Percentiles rank a stretch among this genome's conserved stretches.
These are phyloP conservation scores for Umbelopsis sp. DNA, from an alignment of 192 early-diverging fungal genomes.

Conservation along the genomic window DNA sequence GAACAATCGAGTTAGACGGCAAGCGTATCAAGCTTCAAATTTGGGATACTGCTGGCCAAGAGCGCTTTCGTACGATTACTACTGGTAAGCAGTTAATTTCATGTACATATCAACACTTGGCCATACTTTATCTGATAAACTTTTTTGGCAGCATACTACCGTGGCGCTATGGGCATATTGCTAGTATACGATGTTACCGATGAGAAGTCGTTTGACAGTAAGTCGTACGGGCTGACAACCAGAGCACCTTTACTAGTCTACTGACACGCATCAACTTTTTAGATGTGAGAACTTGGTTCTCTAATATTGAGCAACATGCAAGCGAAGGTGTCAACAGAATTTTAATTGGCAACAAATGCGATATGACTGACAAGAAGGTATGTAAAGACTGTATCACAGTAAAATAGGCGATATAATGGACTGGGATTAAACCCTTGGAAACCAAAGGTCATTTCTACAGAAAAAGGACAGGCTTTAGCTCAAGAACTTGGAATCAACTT, in stretches of 20 bases:
- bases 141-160: constrained; percentile 83
- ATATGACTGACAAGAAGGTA: constrained; percentile 94
- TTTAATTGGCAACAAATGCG: constrained; percentile 99
- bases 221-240: constrained; percentile 18
- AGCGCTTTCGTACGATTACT: constrained; percentile 97
- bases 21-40: constrained; percentile 99
- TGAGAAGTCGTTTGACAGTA: constrained; percentile 96
- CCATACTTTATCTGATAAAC: background rate
- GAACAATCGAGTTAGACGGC: constrained; percentile 95
- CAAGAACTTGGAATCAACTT: constrained; percentile 95
- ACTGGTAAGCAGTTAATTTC: constrained; percentile 61
- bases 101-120: background rate
- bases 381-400: background rate
- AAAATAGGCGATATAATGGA: background rate
- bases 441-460: constrained; percentile 85
- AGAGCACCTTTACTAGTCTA: no score
- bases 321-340: constrained; percentile 99
- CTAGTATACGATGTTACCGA: constrained; percentile 97
- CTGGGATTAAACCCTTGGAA: background rate
- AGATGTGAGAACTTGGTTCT: constrained; percentile 99
- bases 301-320: constrained; percentile 99
- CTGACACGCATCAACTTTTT: background rate
- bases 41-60: constrained; percentile 98
- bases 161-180: constrained; percentile 97
- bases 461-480: constrained; percentile 94